Percentiles rank a stretch among this genome's conserved stretches.
Conservation (phyloP, 2,329 filamentous ascomycete genomes). For the Epichloe bromicola region DNA sequence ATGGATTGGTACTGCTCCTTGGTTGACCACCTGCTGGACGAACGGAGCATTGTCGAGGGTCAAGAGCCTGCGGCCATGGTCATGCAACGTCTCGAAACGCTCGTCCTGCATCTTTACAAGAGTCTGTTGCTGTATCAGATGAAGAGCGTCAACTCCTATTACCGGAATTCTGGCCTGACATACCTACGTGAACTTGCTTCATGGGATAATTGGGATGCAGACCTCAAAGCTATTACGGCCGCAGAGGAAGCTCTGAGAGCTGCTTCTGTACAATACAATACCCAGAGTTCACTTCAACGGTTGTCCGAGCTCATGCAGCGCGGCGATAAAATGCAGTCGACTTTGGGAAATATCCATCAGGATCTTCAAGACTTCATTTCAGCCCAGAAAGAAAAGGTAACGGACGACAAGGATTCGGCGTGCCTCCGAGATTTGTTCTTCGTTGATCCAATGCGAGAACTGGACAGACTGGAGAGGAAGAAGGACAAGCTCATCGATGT, state of each 20-base stretch:
- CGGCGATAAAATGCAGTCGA: conserved; percentile 7
- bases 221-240: conserved; percentile 4
- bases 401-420: conserved; percentile 7
- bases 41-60: conserved; percentile 6
- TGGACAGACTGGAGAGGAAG: conserved; percentile 7
- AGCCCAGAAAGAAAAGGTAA: conserved; percentile 6
- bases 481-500: conserved; percentile 7
- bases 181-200: conserved; percentile 6
- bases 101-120: conserved; percentile 7
- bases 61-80: conserved; percentile 4
- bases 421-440: conserved; percentile 8
- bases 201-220: conserved; percentile 5
- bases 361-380: conserved; percentile 8
- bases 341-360: conserved; percentile 7
- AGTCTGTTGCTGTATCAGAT: conserved; percentile 7
- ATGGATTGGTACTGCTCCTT: conserved; percentile 8
- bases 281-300: conserved; percentile 5
- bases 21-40: conserved; percentile 6
- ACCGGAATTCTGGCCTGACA: conserved; percentile 6
- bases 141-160: conserved; percentile 7
- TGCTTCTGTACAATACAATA: conserved; percentile 7
- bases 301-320: conserved; percentile 6
- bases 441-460: conserved; percentile 7
- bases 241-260: conserved; percentile 6
- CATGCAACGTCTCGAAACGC: conserved; percentile 4